These are phyloP conservation scores for Aphanocladium album DNA, from an alignment of 2,329 filamentous ascomycete species.

Conservation along the genomic window DNA sequence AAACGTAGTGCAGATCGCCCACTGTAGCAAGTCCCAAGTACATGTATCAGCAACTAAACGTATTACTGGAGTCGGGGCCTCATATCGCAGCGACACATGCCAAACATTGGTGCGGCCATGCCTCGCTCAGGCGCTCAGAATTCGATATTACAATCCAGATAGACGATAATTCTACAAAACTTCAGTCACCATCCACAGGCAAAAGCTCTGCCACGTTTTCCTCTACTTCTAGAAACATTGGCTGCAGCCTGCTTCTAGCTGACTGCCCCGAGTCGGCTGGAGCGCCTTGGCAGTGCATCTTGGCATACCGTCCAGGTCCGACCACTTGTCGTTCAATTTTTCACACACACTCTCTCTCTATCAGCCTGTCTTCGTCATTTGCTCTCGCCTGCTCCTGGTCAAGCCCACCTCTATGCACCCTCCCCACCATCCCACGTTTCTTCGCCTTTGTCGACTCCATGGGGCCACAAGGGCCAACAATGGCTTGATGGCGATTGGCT, in stretches of 20 bases:
- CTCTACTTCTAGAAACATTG: no score
- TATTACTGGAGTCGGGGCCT: no score
- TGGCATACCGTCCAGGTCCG: not conserved
- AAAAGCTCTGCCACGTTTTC: not conserved
- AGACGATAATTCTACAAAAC: not conserved
- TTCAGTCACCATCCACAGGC: not conserved
- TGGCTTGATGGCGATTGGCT: not conserved
- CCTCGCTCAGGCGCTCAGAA: not conserved
- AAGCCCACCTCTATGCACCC: no score
- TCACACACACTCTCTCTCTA: no score
- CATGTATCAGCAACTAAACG: no score
- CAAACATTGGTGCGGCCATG: no score
- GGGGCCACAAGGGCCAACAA: not conserved
- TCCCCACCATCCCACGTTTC: not conserved
- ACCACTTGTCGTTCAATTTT: not conserved
- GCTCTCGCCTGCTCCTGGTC: not conserved
- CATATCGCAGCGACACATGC: no score
- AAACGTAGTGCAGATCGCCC: no score
- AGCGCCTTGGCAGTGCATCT: slow-evolving; percentile 2
- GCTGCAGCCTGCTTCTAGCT: not conserved
- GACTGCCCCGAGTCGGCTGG: not conserved
- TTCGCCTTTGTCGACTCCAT: not conserved
- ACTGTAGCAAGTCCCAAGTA: no score
- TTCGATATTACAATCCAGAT: not conserved
- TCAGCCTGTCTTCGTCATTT: not conserved